Evolutionary conservation across 345 rosid genomes (phyloP), one percentile per base, ranked within the genome.

Genomic region (Noccaea bulbosa): DNA sequence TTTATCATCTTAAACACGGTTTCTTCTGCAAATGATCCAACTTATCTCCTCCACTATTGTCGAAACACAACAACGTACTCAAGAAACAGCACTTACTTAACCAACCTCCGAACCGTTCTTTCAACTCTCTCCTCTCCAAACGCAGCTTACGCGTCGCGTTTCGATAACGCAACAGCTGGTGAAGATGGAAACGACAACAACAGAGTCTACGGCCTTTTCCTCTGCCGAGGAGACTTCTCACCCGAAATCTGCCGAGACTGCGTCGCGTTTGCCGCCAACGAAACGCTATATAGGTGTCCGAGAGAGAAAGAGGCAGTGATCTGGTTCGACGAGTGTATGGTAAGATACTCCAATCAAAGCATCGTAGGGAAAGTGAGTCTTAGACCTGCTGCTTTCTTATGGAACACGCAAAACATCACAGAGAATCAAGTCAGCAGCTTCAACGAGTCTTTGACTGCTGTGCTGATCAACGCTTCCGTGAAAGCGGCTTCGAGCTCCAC

Each of bases 281-380:
- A 76, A 0, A 34, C 83, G 40, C 14, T 37, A 8, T 32, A 38
- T 1, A 32, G 5, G 7, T 85, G 95, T 61, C 81, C 81, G 0
- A 35, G 5, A 35, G 62, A 73, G 30, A 81, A 67, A 57, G 39
- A 20, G 40, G 40, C 83, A 5, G 74, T 77, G 1, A 27, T 85
- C 35, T 82, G 78, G 81, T 83, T 60, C 59, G 84, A 83, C 4
- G 54, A 65, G 62, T 86, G 90, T 67, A 55, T 71, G 73, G 0
- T 83, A 33, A 70, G 84, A 10, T 83, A 83, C 70, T 76, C 84
- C 1, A 60, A 81, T 47, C 52, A 2, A 0, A 54, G 69, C 24
- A 41, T 87, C 46, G 54, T 82, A 55, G 61, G 78, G 2, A 11
- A 20, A 2, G 54, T 73, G 54, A 68, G 57, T 6, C 9, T 35